Base-by-base conservation (phyloP, 2,329 filamentous ascomycete species). In the Paraphaeosphaeria sporulosa region DNA sequence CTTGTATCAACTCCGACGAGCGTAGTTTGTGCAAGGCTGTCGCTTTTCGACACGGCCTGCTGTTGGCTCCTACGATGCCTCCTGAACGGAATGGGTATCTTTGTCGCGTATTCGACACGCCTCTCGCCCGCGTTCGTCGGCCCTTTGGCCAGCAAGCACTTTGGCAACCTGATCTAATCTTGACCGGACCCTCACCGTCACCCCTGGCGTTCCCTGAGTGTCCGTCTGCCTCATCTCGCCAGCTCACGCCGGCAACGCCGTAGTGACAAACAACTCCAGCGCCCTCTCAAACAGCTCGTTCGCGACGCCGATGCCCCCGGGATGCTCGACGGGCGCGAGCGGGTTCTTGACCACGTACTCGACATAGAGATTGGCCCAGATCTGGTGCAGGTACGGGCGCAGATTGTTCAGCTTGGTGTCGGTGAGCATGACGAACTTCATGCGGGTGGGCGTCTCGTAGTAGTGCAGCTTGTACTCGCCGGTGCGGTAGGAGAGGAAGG, bases 391-490 rank as follows among this genome's bases (percentile, higher is more conserved):
- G 23, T 96, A 94, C 70, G 96, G 93, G 47, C 94, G 88, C 88
- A 99, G 94, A 79, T 93, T 97, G 67, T 91, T 87, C 59, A 92
- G 91, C 67, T 88, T 90, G 40, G 91, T 92, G 80, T 98, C 95
- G 25, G 95, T 98, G 74, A 98, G 85, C 89, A 99, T 92, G 75
- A 97, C 93, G 75, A 98, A 96, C 75, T 97, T 96, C 79, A 96
- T 89, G 77, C 92, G 96, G 55, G 93, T 95, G 0, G 94, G 93
- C 13, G 95, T 98, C 84, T 99, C 95, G 85, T 97, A 99, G 83
- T 96, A 99, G 82, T 99, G 95, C 71, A 99, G 87, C 82, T 97
- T 97, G 85, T 99, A 99, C 80, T 97, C 91, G 68, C 86, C 91
- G 55, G 95, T 99, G 70, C 93, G 91, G 81, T 92, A 99, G 69